Percentiles rank a stretch among this genome's conserved stretches.
Evolutionary conservation across 2,329 filamentous ascomycete genomes (phyloP).

Genomic region (Penicillium rolfsii): DNA sequence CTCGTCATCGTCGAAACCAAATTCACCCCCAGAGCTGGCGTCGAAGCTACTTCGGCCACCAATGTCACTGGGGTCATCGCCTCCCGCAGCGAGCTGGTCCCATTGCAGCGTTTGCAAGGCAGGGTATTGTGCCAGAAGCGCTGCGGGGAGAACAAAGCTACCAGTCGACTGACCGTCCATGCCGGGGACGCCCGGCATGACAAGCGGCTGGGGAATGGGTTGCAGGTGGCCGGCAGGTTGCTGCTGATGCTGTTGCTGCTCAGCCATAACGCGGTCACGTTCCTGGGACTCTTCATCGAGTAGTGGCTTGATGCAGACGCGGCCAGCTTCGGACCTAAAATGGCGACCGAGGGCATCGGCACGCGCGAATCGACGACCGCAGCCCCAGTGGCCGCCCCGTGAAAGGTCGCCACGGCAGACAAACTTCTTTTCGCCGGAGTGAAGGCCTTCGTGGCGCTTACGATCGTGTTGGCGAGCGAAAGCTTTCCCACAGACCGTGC

Average conservation of each 20-base stretch:
- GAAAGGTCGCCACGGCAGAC: constrained; percentile 92
- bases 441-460: constrained; percentile 93
- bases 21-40: constrained; percentile 50
- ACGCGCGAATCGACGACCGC: constrained; percentile 87
- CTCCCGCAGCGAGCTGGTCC: constrained; percentile 69
- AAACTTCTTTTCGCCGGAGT: constrained; percentile 98
- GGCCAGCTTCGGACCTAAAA: constrained; percentile 92
- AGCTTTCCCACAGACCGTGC: constrained; percentile 93
- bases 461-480: constrained; percentile 97
- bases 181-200: constrained; percentile 66
- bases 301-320: constrained; percentile 95
- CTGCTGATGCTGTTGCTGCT: constrained; percentile 65
- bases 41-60: constrained; percentile 64
- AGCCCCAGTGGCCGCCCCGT: constrained; percentile 84
- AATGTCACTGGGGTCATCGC: constrained; percentile 61
- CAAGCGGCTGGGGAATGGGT: constrained; percentile 60
- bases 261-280: constrained; percentile 73
- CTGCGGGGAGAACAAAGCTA: constrained; percentile 77
- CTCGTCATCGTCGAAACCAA: constrained; percentile 49
- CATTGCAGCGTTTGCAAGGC: constrained; percentile 90
- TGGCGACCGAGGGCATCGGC: constrained; percentile 93
- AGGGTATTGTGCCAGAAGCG: constrained; percentile 87
- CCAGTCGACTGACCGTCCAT: constrained; percentile 60
- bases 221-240: constrained; percentile 66
- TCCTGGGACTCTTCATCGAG: constrained; percentile 91